These are phyloP conservation scores for Ceriops zippeliana DNA, from an alignment of 345 rosid species.

Conservation along the genomic window DNA sequence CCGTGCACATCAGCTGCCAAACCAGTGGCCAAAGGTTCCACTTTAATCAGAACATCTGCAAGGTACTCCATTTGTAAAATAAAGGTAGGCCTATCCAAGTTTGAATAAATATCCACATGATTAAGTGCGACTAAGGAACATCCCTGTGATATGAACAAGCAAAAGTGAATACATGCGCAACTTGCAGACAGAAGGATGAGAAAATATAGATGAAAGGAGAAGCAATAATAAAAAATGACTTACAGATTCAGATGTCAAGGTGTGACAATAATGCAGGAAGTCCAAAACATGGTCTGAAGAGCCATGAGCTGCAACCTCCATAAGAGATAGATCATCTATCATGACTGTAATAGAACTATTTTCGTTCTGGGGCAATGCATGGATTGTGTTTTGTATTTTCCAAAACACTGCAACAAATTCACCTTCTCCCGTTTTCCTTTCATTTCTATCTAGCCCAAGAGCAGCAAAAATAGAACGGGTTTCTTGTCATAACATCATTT, in stretches of 20 bases:
- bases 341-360: constrained; percentile 52
- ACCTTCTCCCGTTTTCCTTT: constrained; percentile 32
- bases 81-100: constrained; percentile 47
- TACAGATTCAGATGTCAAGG: constrained; percentile 73
- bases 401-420: constrained; percentile 51
- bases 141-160: constrained; percentile 42
- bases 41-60: constrained; percentile 70
- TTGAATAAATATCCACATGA: constrained; percentile 69
- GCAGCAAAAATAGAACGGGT: constrained; percentile 14
- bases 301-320: constrained; percentile 74
- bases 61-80: constrained; percentile 61
- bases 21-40: constrained; percentile 86
- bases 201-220: background rate
- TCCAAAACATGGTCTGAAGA: constrained; percentile 57
- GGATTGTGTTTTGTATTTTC: constrained; percentile 46
- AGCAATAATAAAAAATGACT: constrained; percentile 28
- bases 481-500: background rate
- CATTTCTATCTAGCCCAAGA: constrained; percentile 39
- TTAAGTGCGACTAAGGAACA: constrained; percentile 68
- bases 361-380: constrained; percentile 36
- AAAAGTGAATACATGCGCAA: constrained; percentile 8
- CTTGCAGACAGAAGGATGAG: constrained; percentile 38
- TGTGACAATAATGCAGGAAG: constrained; percentile 80
- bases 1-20: constrained; percentile 93
- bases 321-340: constrained; percentile 82